Evolutionary conservation across 176 grass and related monocot species (phyloP).

Genomic region (Carex pumila): DNA sequence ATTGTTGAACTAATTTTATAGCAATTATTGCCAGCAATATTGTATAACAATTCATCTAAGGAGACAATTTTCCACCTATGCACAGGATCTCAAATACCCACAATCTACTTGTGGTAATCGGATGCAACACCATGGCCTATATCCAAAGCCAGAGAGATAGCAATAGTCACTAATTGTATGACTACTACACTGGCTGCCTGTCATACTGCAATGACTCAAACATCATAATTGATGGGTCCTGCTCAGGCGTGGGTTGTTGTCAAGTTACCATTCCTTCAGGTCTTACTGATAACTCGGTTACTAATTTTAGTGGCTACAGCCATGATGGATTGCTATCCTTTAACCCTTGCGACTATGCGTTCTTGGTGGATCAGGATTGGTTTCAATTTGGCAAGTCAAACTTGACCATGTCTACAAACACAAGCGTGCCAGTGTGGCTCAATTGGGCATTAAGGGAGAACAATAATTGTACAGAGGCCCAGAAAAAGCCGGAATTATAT

Average conservation of each 20-base stretch:
- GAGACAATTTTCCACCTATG: neutral
- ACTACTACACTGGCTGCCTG: conserved; percentile 32
- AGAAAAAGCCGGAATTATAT: neutral
- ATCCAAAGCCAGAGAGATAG: conserved; percentile 19
- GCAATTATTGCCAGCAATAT: neutral
- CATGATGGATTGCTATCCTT: conserved; percentile 4
- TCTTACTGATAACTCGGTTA: conserved; percentile 31
- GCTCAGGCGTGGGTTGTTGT: conserved; percentile 73
- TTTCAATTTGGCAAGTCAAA: conserved; percentile 42
- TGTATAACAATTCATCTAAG: neutral
- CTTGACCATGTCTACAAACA: conserved; percentile 25
- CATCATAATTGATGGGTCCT: conserved; percentile 33
- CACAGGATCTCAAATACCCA: conserved; percentile 44
- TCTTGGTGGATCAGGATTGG: conserved; percentile 39
- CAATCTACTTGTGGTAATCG: conserved; percentile 67
- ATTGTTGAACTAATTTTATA: neutral
- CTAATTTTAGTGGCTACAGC: neutral
- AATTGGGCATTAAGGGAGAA: conserved; percentile 54
- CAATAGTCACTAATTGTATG: conserved; percentile 22
- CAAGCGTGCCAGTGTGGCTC: conserved; percentile 40
- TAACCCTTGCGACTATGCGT: conserved; percentile 44
- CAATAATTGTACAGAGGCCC: conserved; percentile 21
- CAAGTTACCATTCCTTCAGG: conserved; percentile 36
- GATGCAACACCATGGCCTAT: conserved; percentile 63
- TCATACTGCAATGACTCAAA: neutral